Conservation (phyloP, 768 basidiomycete species). For the Naganishia randhawae region DNA sequence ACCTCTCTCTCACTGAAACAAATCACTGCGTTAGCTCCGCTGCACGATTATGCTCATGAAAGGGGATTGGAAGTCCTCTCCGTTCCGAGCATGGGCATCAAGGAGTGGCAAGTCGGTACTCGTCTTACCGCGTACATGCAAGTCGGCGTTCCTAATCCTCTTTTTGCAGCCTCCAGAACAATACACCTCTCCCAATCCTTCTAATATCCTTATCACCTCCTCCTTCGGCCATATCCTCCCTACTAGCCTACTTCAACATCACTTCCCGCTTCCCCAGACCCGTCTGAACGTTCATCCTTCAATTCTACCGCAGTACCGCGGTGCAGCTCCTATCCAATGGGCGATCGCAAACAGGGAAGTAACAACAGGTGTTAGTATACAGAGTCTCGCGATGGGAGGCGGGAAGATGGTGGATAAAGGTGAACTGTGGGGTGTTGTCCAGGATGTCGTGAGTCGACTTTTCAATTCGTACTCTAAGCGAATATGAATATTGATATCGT, state of each 20-base stretch:
- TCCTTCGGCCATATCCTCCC: constrained; percentile 88
- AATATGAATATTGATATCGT: neutral
- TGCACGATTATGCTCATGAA: constrained; percentile 61
- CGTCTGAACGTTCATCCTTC: constrained; percentile 88
- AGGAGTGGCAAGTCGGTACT: constrained; percentile 59
- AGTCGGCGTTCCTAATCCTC: constrained; percentile 37
- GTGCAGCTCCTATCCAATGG: constrained; percentile 85
- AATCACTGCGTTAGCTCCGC: constrained; percentile 58
- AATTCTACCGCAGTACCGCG: constrained; percentile 77
- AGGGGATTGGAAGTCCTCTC: constrained; percentile 59
- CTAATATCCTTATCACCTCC: constrained; percentile 67
- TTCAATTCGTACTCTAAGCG: neutral
- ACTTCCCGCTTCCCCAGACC: constrained; percentile 58
- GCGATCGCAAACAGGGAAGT: constrained; percentile 59
- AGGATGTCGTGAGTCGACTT: constrained; percentile 57
- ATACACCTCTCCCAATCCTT: constrained; percentile 39
- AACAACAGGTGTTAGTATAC: constrained; percentile 73
- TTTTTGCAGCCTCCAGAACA: constrained; percentile 54
- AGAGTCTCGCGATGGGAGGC: constrained; percentile 60
- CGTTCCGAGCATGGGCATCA: constrained; percentile 66
- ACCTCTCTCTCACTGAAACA: too few species aligned
- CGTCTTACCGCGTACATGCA: neutral
- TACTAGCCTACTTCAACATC: constrained; percentile 56
- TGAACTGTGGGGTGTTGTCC: constrained; percentile 59
- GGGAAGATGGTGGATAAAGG: constrained; percentile 70